These are phyloP conservation scores for Isabelozyma heimii DNA, from an alignment of 805 yeast genomes.

Conservation along the genomic window DNA sequence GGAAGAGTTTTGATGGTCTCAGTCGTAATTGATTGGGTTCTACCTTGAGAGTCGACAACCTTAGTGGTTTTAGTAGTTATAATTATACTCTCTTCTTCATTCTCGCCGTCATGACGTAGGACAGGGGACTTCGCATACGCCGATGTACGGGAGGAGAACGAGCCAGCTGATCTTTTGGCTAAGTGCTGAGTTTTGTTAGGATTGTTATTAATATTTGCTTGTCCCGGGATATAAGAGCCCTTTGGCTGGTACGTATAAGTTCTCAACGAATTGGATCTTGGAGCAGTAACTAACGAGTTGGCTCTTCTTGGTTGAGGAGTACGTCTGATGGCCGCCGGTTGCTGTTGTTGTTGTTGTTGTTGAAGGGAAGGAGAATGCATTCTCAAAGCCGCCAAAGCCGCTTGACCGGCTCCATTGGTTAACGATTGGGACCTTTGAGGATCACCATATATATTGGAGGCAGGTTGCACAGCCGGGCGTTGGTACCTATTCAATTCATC, in stretches of 20 bases:
- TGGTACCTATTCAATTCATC: slow-evolving; percentile 22
- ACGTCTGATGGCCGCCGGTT: slow-evolving; percentile 2
- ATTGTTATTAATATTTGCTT: slow-evolving; percentile 1
- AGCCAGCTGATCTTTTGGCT: neutral
- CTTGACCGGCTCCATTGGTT: slow-evolving; percentile 35
- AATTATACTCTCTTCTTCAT: slow-evolving; percentile 17
- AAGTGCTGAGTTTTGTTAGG: neutral
- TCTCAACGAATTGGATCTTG: slow-evolving; percentile 31
- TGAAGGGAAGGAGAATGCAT: slow-evolving; percentile 19
- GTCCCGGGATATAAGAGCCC: slow-evolving; percentile 37
- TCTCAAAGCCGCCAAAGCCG: slow-evolving; percentile 40
- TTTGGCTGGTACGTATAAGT: slow-evolving; percentile 37
- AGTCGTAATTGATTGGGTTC: slow-evolving; percentile 35
- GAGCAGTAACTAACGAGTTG: slow-evolving; percentile 16
- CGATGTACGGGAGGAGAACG: slow-evolving; percentile 1
- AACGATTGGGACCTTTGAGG: slow-evolving; percentile 20
- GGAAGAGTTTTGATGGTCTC: slow-evolving; percentile 35
- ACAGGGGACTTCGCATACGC: slow-evolving; percentile 3
- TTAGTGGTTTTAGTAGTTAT: slow-evolving; percentile 44
- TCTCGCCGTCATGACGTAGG: slow-evolving; percentile 8
- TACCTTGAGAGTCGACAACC: slow-evolving; percentile 37
- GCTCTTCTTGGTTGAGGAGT: slow-evolving; percentile 10
- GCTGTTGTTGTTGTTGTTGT: slow-evolving; percentile 4
- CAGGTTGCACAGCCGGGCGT: slow-evolving; percentile 11
- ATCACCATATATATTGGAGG: slow-evolving; percentile 16